Evolutionary conservation across 2,329 filamentous ascomycete genomes (phyloP), one percentile per base, ranked within the genome.

Genomic region (Lasiodiplodia gonubiensis): DNA sequence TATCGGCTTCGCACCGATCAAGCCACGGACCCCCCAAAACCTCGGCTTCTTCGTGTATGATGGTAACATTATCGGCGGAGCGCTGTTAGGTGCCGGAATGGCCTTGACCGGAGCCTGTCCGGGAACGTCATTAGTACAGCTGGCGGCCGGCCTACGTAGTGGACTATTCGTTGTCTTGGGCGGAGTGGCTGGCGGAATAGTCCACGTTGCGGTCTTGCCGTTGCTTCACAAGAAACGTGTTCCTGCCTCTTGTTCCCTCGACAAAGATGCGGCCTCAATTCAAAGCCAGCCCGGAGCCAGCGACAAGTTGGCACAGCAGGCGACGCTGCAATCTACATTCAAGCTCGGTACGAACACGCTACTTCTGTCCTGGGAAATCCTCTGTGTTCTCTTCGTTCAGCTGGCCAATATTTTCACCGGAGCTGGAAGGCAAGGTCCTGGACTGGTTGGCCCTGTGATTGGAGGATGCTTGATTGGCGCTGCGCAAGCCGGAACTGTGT

Each of bases 81-180:
- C 81, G 18, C 77, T 90, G 2, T 83, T 90, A 30, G 89, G 89
- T 42, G 75, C 84, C n/a, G 89, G 89, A 66, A 90, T 91, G 88
- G 83, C 86, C 6, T 78, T 90, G 18, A 85, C 88, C 0, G 88
- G 88, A 10, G 85, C 88, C 0, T 91, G 89, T 68, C 88, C 89
- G 0, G 89, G 89, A 0, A 90, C 88, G 0, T 82, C 90, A 6
- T 83, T 90, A 59, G 84, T 86, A 0, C 89, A 92, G 76, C 72
- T 87, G 12, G 88, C 84, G 2, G 79, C 83, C 14, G 84, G 86
- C 1, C 79, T 88, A 2, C 77, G 73, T 2, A 83, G 85, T 0
- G 87, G 86, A 0, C 74, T 82, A 48, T 85, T 82, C 64, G 84
- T 85, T 0, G 77, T 90, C 2, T 77, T 78, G 0, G 89, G 89